These are phyloP conservation scores for Cyclotella atomus DNA, from an alignment of 108 stramenopile genomes.

Conservation along the genomic window DNA sequence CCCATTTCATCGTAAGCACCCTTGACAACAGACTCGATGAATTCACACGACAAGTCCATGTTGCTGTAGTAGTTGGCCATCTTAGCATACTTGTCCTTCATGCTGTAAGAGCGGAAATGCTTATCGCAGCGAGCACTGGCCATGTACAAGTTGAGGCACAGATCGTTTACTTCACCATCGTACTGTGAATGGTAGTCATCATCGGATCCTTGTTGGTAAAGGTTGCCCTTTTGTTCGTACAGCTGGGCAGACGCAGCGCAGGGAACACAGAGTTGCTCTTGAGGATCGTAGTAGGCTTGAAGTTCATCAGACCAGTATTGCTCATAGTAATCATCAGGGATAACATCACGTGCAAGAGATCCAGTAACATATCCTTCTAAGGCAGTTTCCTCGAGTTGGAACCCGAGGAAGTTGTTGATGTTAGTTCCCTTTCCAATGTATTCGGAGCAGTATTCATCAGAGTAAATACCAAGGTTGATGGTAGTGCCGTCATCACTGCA, in stretches of 20 bases:
- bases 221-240: slow-evolving; percentile 1
- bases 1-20: slow-evolving; percentile 82
- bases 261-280: slow-evolving; percentile 13
- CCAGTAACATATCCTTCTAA: slow-evolving; percentile 38
- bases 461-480: slow-evolving; percentile 74
- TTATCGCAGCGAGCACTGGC: slow-evolving; percentile 69
- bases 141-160: slow-evolving; percentile 53
- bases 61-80: slow-evolving; percentile 24
- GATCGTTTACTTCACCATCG: slow-evolving; percentile 16
- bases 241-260: slow-evolving; percentile 9
- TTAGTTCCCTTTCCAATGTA: slow-evolving; percentile 50
- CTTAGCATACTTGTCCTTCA: slow-evolving; percentile 31
- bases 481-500: slow-evolving; percentile 66
- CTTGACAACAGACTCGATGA: slow-evolving; percentile 70
- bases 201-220: neutral
- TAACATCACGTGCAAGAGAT: slow-evolving; percentile 23
- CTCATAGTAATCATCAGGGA: neutral
- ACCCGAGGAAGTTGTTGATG: slow-evolving; percentile 41
- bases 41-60: slow-evolving; percentile 62
- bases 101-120: slow-evolving; percentile 43
- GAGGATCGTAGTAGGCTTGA: slow-evolving; percentile 18
- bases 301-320: slow-evolving; percentile 20
- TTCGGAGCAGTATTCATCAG: slow-evolving; percentile 77
- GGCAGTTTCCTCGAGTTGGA: slow-evolving; percentile 21
- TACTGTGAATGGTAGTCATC: slow-evolving; percentile 25